Percentiles rank a stretch among this genome's conserved stretches.
Evolutionary conservation across 257 asterid species (phyloP).

Genomic region (Coffea eugenioides): DNA sequence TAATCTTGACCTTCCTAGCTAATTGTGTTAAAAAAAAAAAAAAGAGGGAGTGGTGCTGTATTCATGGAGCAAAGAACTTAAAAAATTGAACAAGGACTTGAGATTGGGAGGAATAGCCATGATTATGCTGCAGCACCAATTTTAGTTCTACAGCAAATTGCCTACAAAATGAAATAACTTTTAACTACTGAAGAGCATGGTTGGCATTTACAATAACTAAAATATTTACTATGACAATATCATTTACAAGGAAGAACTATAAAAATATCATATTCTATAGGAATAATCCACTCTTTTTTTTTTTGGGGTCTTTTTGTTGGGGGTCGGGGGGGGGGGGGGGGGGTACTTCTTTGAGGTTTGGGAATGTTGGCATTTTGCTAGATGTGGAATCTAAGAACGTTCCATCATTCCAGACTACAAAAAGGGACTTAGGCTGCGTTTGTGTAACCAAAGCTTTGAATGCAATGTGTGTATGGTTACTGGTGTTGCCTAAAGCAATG

Average conservation of each 20-base stretch:
- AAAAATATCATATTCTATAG: neutral
- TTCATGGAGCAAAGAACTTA: neutral
- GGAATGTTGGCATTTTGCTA: neutral
- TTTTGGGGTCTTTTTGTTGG: no score
- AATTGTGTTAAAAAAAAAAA: neutral
- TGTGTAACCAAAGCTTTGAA: neutral
- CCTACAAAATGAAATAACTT: no score
- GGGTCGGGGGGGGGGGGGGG: no score
- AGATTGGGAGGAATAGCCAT: no score
- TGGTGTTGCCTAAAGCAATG: neutral
- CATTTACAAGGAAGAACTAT: no score
- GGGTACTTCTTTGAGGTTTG: neutral
- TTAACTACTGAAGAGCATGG: no score
- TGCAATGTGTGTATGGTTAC: neutral
- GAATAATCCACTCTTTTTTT: neutral
- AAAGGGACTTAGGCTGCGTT: neutral
- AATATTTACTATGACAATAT: no score
- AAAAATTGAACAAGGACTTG: neutral
- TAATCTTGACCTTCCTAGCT: neutral
- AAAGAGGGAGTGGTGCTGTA: neutral
- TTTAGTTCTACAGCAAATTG: no score
- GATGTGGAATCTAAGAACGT: neutral
- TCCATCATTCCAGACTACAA: slow-evolving; percentile 1
- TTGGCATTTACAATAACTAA: no score
- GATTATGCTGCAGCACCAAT: no score